Conservation (phyloP, 2,329 filamentous ascomycete species). For the Aureobasidium sp. region DNA sequence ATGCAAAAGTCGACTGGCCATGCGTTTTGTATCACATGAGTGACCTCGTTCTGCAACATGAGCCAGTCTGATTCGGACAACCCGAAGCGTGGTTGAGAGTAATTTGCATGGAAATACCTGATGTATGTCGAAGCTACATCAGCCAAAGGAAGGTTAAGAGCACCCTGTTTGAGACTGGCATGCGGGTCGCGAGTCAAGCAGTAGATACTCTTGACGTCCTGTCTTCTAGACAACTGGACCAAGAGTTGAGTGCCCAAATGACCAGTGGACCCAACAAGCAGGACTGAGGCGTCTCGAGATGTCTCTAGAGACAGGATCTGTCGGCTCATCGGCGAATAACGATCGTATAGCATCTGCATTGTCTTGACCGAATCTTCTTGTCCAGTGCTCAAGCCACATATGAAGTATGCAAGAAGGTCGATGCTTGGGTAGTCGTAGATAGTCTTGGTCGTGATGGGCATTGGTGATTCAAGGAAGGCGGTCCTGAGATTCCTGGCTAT, state of each 20-base stretch:
- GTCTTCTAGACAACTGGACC: constrained; percentile 18
- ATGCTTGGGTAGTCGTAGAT: neutral
- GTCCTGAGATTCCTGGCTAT: neutral
- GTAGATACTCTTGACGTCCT: constrained; percentile 23
- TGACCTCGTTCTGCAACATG: constrained; percentile 20
- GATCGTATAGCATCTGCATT: constrained; percentile 1
- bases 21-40: constrained; percentile 31
- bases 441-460: neutral
- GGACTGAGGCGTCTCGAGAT: neutral
- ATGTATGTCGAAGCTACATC: neutral
- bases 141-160: too few relatives aligned
- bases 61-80: constrained; percentile 21
- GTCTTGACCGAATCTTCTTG: neutral
- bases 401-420: neutral
- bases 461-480: neutral
- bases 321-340: neutral
- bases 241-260: constrained; percentile 1
- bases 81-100: constrained; percentile 21
- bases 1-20: constrained; percentile 35
- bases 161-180: neutral
- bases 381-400: neutral
- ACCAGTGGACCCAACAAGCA: constrained; percentile 6
- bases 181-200: constrained; percentile 22
- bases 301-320: neutral
- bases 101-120: neutral